Conservation (phyloP, 306 rosid genomes). For the Vigna unguiculata region DNA sequence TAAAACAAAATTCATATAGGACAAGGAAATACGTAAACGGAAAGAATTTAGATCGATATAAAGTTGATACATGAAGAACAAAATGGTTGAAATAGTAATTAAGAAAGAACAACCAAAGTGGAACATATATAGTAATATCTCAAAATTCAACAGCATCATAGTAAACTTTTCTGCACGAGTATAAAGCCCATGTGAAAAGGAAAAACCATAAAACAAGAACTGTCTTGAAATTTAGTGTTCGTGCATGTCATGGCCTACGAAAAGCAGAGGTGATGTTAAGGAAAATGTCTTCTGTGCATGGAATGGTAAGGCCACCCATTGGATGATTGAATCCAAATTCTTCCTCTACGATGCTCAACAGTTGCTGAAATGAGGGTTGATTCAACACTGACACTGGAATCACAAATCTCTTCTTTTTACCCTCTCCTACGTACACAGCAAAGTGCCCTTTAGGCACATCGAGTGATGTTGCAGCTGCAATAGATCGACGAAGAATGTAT, state of each 20-base stretch:
- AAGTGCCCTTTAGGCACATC: constrained; percentile 61
- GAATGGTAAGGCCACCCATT: constrained; percentile 59
- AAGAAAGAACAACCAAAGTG: background rate
- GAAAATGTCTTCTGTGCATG: constrained; percentile 59
- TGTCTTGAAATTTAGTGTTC: background rate
- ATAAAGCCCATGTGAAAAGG: constrained; percentile 27
- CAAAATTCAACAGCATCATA: background rate
- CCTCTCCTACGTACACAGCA: constrained; percentile 62
- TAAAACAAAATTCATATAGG: no score
- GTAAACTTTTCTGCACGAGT: background rate
- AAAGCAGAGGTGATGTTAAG: constrained; percentile 45
- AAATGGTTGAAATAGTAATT: background rate
- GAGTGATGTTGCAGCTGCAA: constrained; percentile 28
- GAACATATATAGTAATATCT: background rate
- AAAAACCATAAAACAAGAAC: background rate
- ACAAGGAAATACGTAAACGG: no score
- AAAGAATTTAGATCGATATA: background rate
- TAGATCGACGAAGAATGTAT: constrained; percentile 50
- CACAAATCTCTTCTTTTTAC: constrained; percentile 49
- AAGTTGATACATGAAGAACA: background rate
- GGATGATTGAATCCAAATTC: constrained; percentile 60
- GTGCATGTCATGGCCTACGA: background rate
- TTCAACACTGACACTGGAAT: constrained; percentile 55
- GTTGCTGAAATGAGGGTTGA: constrained; percentile 52
- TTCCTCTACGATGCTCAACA: constrained; percentile 44